phyloP scores from a whole-genome alignment of 108 stramenopile species.

The Cylindrotheca fusiformis region DNA sequence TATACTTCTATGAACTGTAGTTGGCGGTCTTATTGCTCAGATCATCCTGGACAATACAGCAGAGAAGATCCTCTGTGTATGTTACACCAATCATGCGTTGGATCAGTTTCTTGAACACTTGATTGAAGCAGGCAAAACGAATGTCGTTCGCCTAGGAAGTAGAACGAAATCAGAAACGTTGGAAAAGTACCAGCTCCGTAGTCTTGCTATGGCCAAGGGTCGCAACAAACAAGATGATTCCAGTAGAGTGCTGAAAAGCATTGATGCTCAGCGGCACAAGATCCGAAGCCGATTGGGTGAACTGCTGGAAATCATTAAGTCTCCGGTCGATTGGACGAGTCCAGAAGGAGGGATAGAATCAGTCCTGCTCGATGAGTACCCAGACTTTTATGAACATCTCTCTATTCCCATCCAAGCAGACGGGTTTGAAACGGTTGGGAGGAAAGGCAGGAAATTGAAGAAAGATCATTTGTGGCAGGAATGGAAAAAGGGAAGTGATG shows the following conservation, averaged over 20 bases:
- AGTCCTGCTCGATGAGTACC: conserved; percentile 6
- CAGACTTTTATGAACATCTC: conserved; percentile 11
- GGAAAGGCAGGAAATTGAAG: conserved; percentile 18
- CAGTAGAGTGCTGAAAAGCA: conserved; percentile 18
- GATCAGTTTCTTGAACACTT: conserved; percentile 77
- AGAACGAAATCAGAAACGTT: conserved; percentile 50
- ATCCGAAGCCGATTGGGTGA: conserved; percentile 24
- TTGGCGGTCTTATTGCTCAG: conserved; percentile 42
- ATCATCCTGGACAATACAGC: conserved; percentile 46
- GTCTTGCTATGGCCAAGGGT: conserved; percentile 19
- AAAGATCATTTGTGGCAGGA: conserved; percentile 24
- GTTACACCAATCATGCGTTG: conserved; percentile 82
- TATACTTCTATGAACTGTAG: background rate
- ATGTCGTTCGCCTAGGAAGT: conserved; percentile 66
- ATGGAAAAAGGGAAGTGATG: conserved; percentile 35
- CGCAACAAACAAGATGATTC: conserved; percentile 9
- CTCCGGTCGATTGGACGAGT: conserved; percentile 22
- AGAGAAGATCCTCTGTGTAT: conserved; percentile 55
- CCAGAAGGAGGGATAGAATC: conserved; percentile 21
- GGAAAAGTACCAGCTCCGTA: conserved; percentile 30
- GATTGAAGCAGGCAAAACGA: conserved; percentile 42
- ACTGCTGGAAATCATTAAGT: conserved; percentile 15
- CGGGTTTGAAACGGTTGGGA: conserved; percentile 34
- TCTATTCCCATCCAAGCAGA: conserved; percentile 16
- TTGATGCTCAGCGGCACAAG: conserved; percentile 32